Evolutionary conservation across 495 filamentous ascomycete species (phyloP).

Genomic region (Pseudomonodictys pantanalensis): DNA sequence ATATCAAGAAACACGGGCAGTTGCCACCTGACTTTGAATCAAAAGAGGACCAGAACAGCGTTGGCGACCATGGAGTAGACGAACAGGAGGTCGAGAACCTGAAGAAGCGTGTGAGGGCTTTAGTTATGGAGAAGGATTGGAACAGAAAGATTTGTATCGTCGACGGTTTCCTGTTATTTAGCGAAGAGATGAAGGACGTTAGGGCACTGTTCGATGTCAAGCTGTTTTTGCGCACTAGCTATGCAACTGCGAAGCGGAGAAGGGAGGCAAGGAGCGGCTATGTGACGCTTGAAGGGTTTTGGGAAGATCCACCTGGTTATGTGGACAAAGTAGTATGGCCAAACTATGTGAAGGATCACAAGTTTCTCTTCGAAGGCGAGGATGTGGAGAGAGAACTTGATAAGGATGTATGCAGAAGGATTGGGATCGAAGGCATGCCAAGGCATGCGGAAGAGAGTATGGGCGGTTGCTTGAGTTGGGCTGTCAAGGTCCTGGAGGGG

Average conservation of each 20-base stretch:
- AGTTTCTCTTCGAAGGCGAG: constrained; percentile 66
- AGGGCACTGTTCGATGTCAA: constrained; percentile 64
- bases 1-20: constrained; percentile 63
- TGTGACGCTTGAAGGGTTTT: constrained; percentile 83
- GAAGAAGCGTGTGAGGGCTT: constrained; percentile 19
- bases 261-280: constrained; percentile 76
- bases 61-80: constrained; percentile 50
- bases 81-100: constrained; percentile 45
- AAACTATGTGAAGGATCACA: constrained; percentile 76
- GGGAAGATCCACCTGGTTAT: constrained; percentile 90
- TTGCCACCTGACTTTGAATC: constrained; percentile 63
- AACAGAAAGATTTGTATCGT: constrained; percentile 52
- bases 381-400: constrained; percentile 58
- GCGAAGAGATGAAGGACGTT: constrained; percentile 41
- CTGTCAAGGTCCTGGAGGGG: constrained; percentile 28
- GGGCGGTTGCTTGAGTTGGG: constrained; percentile 37
- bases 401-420: constrained; percentile 42
- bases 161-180: constrained; percentile 84
- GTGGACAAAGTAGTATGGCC: constrained; percentile 96
- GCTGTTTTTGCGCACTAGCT: constrained; percentile 68
- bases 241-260: constrained; percentile 58
- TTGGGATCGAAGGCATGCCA: constrained; percentile 47
- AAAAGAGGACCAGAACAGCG: constrained; percentile 73
- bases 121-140: constrained; percentile 20
- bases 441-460: constrained; percentile 33